Evolutionary conservation across 1,284 basidiomycete genomes (phyloP).

Genomic region (Cystobasidium sp.): DNA sequence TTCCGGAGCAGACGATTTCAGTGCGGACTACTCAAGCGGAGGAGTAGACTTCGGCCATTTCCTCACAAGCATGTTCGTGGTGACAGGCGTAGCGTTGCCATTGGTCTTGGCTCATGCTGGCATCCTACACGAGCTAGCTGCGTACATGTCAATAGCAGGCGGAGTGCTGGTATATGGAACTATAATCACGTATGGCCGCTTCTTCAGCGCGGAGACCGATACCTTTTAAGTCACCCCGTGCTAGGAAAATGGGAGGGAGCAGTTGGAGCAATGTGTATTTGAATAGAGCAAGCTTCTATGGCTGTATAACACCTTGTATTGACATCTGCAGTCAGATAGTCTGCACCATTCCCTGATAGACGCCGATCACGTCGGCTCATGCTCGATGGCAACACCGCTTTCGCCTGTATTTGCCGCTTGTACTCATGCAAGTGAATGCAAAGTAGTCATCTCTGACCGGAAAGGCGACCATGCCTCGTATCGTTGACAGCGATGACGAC

Average conservation of each 20-base stretch:
- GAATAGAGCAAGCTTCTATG: no score
- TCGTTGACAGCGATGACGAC: constrained; percentile 40
- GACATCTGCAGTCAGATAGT: no score
- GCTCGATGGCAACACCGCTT: neutral
- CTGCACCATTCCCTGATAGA: neutral
- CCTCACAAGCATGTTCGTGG: constrained; percentile 85
- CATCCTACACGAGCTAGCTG: constrained; percentile 81
- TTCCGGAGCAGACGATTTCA: constrained; percentile 62
- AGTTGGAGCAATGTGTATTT: neutral
- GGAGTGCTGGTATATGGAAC: constrained; percentile 95
- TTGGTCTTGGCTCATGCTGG: constrained; percentile 89
- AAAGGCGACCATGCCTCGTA: constrained; percentile 1
- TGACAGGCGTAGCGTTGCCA: constrained; percentile 88
- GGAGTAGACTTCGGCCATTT: constrained; percentile 93
- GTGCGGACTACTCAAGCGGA: constrained; percentile 69
- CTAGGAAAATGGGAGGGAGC: neutral
- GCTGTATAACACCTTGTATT: no score
- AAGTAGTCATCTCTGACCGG: no score
- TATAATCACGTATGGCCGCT: constrained; percentile 56
- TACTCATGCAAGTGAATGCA: no score
- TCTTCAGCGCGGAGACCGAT: constrained; percentile 40
- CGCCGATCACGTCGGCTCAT: neutral
- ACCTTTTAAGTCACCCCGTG: constrained; percentile 15
- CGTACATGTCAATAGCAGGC: constrained; percentile 90
- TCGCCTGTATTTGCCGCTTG: neutral